Conservation (phyloP, 371 early-diverging fungal species). For the Rhizopus arrhizus region DNA sequence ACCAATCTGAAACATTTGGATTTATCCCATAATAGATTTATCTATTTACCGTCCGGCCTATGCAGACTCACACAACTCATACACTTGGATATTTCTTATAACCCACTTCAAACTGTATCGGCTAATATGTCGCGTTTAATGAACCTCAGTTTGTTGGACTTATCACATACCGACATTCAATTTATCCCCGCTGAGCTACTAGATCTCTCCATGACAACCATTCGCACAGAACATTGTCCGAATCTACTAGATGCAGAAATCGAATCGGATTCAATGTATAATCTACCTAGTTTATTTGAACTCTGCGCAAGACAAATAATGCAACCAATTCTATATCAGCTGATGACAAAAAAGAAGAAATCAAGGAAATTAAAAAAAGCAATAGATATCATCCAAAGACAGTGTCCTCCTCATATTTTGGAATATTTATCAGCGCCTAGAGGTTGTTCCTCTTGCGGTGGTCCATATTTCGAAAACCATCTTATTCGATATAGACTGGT, state of each 20-base stretch:
- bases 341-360: constrained; percentile 46
- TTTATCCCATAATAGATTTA: constrained; percentile 35
- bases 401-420: constrained; percentile 55
- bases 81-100: constrained; percentile 56
- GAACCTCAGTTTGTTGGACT: constrained; percentile 23
- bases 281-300: constrained; percentile 68
- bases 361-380: constrained; percentile 31
- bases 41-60: constrained; percentile 19
- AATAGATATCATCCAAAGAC: neutral
- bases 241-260: constrained; percentile 25
- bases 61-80: constrained; percentile 27
- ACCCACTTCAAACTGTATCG: constrained; percentile 52
- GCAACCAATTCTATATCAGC: constrained; percentile 59
- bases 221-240: constrained; percentile 32
- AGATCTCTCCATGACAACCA: constrained; percentile 18
- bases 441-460: constrained; percentile 85
- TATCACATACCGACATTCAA: constrained; percentile 36
- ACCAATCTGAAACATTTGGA: constrained; percentile 40
- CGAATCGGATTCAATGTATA: constrained; percentile 26
- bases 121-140: constrained; percentile 21
- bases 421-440: constrained; percentile 67
- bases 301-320: constrained; percentile 74
- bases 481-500: constrained; percentile 65
- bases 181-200: constrained; percentile 39
- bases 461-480: constrained; percentile 78